Base-by-base conservation (phyloP, 2,329 filamentous ascomycete species). In the Aureobasidium namibiae region DNA sequence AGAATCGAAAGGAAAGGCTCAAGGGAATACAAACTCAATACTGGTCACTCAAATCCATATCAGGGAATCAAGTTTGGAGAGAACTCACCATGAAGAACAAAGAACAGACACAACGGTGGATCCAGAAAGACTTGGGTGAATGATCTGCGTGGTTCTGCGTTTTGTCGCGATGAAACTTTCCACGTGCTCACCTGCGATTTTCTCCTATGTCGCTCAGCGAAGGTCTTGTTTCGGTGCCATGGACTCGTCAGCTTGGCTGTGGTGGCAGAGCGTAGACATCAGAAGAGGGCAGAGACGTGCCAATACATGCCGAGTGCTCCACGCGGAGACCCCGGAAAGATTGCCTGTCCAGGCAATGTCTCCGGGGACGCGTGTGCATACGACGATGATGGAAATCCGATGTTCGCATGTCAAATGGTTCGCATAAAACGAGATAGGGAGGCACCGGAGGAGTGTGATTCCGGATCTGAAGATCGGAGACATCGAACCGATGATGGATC, bases 241-340 rank as follows among this genome's bases (percentile, higher is more conserved):
- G 50, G 5, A 23, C 50, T 23, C 42, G 18, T 34, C 36, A 33
- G 11, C 50, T 54, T 54, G 50, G 50, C 50, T 33, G 24, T 42
- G 26, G 26, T 54, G 38, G 36, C 50, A 54, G 24, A 21, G 34
- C 48, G 23, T 7, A 3, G 14, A n/a, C 13, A 29, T 16, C 14
- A 26, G 9, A 21, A 6, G 9, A 42, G 9, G 16, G 34, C 34
- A 31, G 50, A 29, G 16, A 38, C 9, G 16, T 54, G 50, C 50
- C 38, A 54, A 54, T 23, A 29, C 26, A n/a, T 24, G 50, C 38
- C 50, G 38, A 54, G 50, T 33, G 8, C 3, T 42, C 11, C 4
- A 10, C 33, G 50, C 36, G 50, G 50, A 54, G 50, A 42, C 50
- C 36, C 50, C 50, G 50, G 50, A 54, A 26, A n/a, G n/a, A 16